These are phyloP conservation scores for Cercis canadensis DNA, from an alignment of 306 rosid genomes.

Conservation along the genomic window DNA sequence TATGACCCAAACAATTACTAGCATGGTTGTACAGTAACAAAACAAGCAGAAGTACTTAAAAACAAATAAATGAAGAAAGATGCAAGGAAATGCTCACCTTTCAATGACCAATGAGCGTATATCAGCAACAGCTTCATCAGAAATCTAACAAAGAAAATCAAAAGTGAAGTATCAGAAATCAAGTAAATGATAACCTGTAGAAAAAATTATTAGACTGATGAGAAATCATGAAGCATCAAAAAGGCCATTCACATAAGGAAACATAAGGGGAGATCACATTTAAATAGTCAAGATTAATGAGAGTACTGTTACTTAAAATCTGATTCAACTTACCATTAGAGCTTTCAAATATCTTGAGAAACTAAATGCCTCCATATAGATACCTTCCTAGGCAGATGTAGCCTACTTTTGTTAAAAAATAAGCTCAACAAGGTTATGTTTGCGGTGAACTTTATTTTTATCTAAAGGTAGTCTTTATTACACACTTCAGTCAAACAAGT, in stretches of 20 bases:
- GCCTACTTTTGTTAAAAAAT: no score
- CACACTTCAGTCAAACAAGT: no score
- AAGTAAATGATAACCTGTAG: constrained; percentile 16
- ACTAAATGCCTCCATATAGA: no score
- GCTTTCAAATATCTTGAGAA: no score
- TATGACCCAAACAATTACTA: constrained; percentile 9
- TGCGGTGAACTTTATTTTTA: no score
- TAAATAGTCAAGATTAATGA: constrained; percentile 32
- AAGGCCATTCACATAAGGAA: constrained; percentile 25
- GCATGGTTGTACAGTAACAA: neutral
- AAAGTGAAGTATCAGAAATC: constrained; percentile 34
- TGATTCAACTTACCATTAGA: neutral
- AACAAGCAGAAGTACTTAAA: constrained; percentile 21
- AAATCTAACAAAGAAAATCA: constrained; percentile 60
- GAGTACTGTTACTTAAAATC: neutral
- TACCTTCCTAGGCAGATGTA: no score
- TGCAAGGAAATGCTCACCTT: constrained; percentile 57
- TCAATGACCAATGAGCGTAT: constrained; percentile 72
- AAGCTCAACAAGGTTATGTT: no score
- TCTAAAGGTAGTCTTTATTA: no score
- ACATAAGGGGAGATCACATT: constrained; percentile 7
- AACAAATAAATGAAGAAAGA: constrained; percentile 24
- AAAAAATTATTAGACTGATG: constrained; percentile 19
- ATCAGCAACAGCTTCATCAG: constrained; percentile 81
- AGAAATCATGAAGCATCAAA: constrained; percentile 23